Evolutionary conservation across 176 grass and related monocot species (phyloP).

Genomic region (Carex cristatella): DNA sequence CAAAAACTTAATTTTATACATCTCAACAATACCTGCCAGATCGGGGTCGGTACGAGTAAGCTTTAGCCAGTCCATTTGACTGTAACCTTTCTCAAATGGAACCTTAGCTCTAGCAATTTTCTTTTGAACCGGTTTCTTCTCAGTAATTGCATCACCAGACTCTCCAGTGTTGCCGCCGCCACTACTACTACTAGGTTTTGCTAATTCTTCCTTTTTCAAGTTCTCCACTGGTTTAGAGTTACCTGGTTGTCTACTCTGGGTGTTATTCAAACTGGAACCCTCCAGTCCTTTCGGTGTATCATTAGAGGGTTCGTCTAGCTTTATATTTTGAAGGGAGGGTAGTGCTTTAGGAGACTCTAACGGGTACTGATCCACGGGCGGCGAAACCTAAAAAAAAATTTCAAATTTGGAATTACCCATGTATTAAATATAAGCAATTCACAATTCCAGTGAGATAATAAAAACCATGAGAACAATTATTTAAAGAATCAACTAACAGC

Average conservation of each 20-base stretch:
- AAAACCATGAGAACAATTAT: neutral
- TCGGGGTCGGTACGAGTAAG: slow-evolving; percentile 73
- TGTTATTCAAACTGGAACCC: slow-evolving; percentile 17
- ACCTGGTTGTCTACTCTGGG: neutral
- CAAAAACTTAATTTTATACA: neutral
- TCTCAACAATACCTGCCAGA: slow-evolving; percentile 53
- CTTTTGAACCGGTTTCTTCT: slow-evolving; percentile 51
- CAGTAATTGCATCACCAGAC: slow-evolving; percentile 19
- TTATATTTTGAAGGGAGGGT: slow-evolving; percentile 37
- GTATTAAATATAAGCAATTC: neutral
- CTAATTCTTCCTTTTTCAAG: slow-evolving; percentile 20
- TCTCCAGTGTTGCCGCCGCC: neutral
- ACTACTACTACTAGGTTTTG: slow-evolving; percentile 1
- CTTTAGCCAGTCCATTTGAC: slow-evolving; percentile 94
- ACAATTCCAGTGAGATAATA: neutral
- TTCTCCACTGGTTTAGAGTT: neutral
- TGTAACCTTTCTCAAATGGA: slow-evolving; percentile 87
- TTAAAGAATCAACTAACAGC: no score
- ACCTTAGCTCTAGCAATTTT: slow-evolving; percentile 64
- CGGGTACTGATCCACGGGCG: slow-evolving; percentile 30
- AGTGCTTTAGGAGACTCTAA: slow-evolving; percentile 68
- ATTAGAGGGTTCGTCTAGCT: slow-evolving; percentile 39
- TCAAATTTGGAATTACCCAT: neutral
- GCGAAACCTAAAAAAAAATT: slow-evolving; percentile 40
- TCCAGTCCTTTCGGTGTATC: slow-evolving; percentile 14